Evolutionary conservation across 116 monocot species (phyloP).

Genomic region (Cymodocea nodosa): DNA sequence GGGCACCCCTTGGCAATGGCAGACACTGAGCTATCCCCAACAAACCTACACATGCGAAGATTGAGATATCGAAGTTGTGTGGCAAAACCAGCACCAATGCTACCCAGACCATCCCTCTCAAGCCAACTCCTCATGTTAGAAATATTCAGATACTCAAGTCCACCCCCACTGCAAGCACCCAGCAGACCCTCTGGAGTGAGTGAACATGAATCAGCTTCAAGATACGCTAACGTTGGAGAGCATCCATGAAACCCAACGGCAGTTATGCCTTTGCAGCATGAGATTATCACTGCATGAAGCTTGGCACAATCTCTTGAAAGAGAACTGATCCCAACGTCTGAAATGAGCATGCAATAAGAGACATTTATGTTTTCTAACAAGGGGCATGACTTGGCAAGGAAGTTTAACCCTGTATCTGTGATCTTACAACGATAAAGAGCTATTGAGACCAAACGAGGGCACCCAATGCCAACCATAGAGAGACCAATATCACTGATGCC

Average conservation of each 20-base stretch:
- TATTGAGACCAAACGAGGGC: slow-evolving; percentile 37
- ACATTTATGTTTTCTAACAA: slow-evolving; percentile 51
- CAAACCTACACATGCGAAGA: slow-evolving; percentile 54
- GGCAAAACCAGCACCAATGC: slow-evolving; percentile 35
- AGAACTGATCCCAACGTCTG: slow-evolving; percentile 47
- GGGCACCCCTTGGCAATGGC: slow-evolving; percentile 67
- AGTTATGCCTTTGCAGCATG: slow-evolving; percentile 43
- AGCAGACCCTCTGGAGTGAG: slow-evolving; percentile 49
- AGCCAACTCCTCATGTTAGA: slow-evolving; percentile 28
- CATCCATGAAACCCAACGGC: slow-evolving; percentile 59
- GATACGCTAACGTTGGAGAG: slow-evolving; percentile 33
- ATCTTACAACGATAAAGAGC: slow-evolving; percentile 63
- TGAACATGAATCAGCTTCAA: slow-evolving; percentile 77
- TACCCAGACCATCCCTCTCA: slow-evolving; percentile 21
- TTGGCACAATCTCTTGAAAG: slow-evolving; percentile 33
- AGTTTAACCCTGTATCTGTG: slow-evolving; percentile 46
- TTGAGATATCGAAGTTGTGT: slow-evolving; percentile 42
- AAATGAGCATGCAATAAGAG: slow-evolving; percentile 37
- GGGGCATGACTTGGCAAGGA: slow-evolving; percentile 39
- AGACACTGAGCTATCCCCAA: slow-evolving; percentile 37
- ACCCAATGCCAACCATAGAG: slow-evolving; percentile 24
- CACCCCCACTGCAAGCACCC: slow-evolving; percentile 41
- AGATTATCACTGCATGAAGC: slow-evolving; percentile 40
- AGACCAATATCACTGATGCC: slow-evolving; percentile 53
- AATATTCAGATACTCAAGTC: slow-evolving; percentile 65